Base-by-base conservation (phyloP, 768 basidiomycete species). In the Psilocybe sp. region DNA sequence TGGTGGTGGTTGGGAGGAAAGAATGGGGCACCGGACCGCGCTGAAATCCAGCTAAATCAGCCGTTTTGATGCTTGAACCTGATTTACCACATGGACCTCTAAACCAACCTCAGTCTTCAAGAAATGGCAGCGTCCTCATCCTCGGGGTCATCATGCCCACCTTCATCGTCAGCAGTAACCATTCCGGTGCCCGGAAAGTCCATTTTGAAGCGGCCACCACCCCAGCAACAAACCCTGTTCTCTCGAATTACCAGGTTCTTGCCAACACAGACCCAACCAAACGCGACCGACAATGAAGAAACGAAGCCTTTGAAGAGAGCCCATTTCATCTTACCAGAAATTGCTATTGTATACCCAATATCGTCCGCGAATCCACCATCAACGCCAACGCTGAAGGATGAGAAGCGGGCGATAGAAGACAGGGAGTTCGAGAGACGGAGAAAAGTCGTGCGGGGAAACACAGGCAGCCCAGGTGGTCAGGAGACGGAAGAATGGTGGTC, bases 271-370 rank as follows among this genome's bases (percentile, higher is more conserved):
- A 64, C 57, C 38, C 70, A 69, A 23, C 48, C 69, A 3, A 61
- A 57, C n/a, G 52, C 60, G 23, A 35, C 56, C 9, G 56, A 67
- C 44, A 80, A 81, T 60, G 73, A 67, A 9, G 67, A 80, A 40
- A 65, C 69, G 33, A 81, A 77, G 59, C 81, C 89, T 10, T 76
- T 96, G 54, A 92, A 90, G 62, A 72, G 90, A 44, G 97, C 95
- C 0, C 90, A 96, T 59, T 98, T 98, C 64, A 89, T 96, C 56
- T 73, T 97, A 11, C 91, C 91, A 0, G 80, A 89, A 57, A 80
- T 97, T 58, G 84, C 82, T 31, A 89, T 89, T 18, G 83, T 94
- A 31, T 98, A 98, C 65, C 93, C 94, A 0, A 95, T 98, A 64
- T 89, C 87, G 20, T 82, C 86, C 1, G 59, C 84, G 13, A 88